A percentile compares a stretch with the other conserved stretches of the same genome.
Conservation (phyloP, 1,284 basidiomycete species). For the Tilletia setariae region DNA sequence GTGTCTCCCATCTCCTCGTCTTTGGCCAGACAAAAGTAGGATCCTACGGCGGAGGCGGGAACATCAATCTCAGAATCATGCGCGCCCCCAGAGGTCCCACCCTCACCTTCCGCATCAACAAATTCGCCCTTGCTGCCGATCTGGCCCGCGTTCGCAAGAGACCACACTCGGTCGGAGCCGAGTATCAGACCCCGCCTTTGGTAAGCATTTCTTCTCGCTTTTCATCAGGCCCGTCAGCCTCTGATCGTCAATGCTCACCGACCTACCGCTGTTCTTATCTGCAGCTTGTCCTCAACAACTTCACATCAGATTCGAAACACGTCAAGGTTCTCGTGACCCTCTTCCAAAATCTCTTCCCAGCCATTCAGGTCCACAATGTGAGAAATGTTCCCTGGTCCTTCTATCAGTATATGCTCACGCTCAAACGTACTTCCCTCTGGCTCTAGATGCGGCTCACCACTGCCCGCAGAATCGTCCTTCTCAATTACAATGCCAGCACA, state of each 20-base stretch:
- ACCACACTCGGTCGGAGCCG: constrained; percentile 70
- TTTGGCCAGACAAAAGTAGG: constrained; percentile 59
- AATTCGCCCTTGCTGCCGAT: constrained; percentile 87
- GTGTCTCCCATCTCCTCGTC: constrained; percentile 88
- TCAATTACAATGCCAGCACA: constrained; percentile 83
- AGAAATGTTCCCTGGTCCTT: neutral
- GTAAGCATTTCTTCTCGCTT: constrained; percentile 59
- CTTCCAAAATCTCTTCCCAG: constrained; percentile 83
- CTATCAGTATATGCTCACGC: no score
- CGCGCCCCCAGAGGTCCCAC: constrained; percentile 90
- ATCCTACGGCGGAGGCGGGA: constrained; percentile 56
- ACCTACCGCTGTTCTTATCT: neutral
- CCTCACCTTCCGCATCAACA: constrained; percentile 84
- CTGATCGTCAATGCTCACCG: no score
- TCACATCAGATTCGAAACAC: constrained; percentile 64
- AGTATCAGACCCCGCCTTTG: constrained; percentile 79
- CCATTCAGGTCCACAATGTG: constrained; percentile 68
- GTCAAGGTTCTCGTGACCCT: constrained; percentile 67
- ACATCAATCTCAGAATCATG: constrained; percentile 73
- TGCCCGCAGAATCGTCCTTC: constrained; percentile 83
- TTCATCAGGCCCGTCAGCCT: neutral
- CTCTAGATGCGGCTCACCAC: constrained; percentile 67
- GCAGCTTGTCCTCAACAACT: constrained; percentile 66
- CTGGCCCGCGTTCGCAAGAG: constrained; percentile 67
- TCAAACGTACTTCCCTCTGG: neutral